Evolutionary conservation across 75 land plant genomes (phyloP).

Genomic region (Picea sitchensis): DNA sequence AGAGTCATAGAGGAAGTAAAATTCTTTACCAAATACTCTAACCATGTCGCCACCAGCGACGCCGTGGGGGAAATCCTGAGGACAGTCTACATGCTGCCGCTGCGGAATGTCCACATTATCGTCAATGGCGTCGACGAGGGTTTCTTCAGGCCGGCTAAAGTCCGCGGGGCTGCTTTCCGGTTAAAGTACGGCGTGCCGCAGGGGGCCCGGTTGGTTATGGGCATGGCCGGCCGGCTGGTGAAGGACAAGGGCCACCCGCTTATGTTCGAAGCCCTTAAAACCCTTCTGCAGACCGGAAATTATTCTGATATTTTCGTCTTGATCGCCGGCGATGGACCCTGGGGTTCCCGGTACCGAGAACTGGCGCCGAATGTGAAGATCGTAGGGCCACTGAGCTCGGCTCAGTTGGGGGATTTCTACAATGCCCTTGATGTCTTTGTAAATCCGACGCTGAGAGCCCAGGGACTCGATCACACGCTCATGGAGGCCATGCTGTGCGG

Average conservation of each 20-base stretch:
- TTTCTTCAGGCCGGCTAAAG: conserved; percentile 21
- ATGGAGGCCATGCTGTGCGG: neutral
- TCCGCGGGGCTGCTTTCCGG: conserved; percentile 10
- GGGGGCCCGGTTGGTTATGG: conserved; percentile 11
- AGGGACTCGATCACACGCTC: conserved; percentile 47
- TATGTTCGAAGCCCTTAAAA: conserved; percentile 20
- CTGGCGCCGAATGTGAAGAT: conserved; percentile 33
- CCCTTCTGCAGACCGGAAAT: neutral
- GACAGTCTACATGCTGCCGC: conserved; percentile 39
- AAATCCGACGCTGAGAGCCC: conserved; percentile 44
- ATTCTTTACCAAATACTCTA: conserved; percentile 13
- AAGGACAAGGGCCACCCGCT: conserved; percentile 34
- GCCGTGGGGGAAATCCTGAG: conserved; percentile 33
- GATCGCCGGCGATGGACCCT: conserved; percentile 70
- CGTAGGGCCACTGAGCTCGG: conserved; percentile 27
- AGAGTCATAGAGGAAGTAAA: conserved; percentile 36
- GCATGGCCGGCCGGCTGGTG: conserved; percentile 29
- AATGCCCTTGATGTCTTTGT: conserved; percentile 44
- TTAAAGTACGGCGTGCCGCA: conserved; percentile 8
- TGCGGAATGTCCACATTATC: conserved; percentile 23
- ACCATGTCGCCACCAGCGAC: conserved; percentile 21
- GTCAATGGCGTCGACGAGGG: conserved; percentile 33
- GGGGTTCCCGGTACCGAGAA: conserved; percentile 36
- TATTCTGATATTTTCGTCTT: conserved; percentile 40
- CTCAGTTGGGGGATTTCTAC: conserved; percentile 37